A percentile compares a stretch with the other conserved stretches of the same genome.
phyloP scores from a whole-genome alignment of 805 yeast species.

The Saccharomycopsis sp. region DNA sequence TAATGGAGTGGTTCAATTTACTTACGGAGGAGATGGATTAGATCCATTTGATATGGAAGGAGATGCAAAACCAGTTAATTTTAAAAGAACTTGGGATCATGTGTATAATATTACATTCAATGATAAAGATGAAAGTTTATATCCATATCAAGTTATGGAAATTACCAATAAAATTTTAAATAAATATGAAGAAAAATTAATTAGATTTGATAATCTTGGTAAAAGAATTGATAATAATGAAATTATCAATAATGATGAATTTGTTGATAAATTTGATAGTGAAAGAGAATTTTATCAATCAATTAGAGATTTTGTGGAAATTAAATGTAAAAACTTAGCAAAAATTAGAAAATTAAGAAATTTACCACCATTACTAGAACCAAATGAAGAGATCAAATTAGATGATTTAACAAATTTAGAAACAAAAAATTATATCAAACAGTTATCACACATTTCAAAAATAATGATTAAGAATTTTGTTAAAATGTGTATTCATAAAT shows the following conservation, averaged over 20 bases:
- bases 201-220: conserved; percentile 70
- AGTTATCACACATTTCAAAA: conserved; percentile 56
- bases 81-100: conserved; percentile 91
- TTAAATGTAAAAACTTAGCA: conserved; percentile 50
- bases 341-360: conserved; percentile 43
- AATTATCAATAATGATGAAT: conserved; percentile 42
- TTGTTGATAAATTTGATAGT: conserved; percentile 77
- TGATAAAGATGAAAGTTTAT: conserved; percentile 40
- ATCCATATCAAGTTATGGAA: conserved; percentile 59
- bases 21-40: conserved; percentile 96
- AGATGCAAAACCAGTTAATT: conserved; percentile 93
- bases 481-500: conserved; percentile 68
- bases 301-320: conserved; percentile 48
- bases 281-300: conserved; percentile 79
- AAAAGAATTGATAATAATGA: conserved; percentile 31
- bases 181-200: conserved; percentile 50
- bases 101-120: conserved; percentile 60
- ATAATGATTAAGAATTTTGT: conserved; percentile 54
- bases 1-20: conserved; percentile 94
- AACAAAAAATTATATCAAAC: conserved; percentile 42
- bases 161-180: conserved; percentile 43
- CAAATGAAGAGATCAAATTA: conserved; percentile 31
- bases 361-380: conserved; percentile 34
- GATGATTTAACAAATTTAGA: conserved; percentile 28
- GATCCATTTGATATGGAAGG: conserved; percentile 99